phyloP scores from a whole-genome alignment of 805 yeast species.

The Jamesozyma hellenica region DNA sequence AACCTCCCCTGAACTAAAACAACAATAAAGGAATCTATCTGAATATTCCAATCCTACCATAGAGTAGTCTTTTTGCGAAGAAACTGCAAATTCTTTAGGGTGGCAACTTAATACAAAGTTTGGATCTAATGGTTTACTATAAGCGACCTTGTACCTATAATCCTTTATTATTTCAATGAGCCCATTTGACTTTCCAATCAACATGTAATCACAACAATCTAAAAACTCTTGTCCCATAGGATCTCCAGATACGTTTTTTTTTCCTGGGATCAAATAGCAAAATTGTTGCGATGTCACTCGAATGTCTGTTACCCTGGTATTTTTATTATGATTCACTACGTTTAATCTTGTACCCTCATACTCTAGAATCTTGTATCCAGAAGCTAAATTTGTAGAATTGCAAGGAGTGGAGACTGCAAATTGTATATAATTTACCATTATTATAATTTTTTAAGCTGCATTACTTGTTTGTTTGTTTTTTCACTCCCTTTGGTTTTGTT shows the following conservation, averaged over 20 bases:
- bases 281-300: constrained; percentile 17
- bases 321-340: constrained; percentile 4
- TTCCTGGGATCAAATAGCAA: constrained; percentile 19
- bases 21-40: constrained; percentile 21
- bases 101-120: constrained; percentile 15
- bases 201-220: constrained; percentile 22
- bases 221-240: constrained; percentile 2
- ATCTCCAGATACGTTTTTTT: constrained; percentile 5
- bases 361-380: constrained; percentile 17
- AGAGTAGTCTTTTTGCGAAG: constrained; percentile 8
- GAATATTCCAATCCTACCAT: constrained; percentile 19
- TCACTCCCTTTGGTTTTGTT: too few species aligned
- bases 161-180: constrained; percentile 21
- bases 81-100: constrained; percentile 11
- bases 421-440: constrained; percentile 3
- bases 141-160: constrained; percentile 12
- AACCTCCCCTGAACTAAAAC: constrained; percentile 17
- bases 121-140: constrained; percentile 9
- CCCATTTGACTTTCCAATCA: constrained; percentile 24
- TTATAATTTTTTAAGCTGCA: background rate
- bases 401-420: constrained; percentile 21
- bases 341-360: constrained; percentile 9
- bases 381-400: constrained; percentile 10
- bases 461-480: background rate
- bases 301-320: constrained; percentile 8